Conservation (phyloP, 1,284 basidiomycete species). For the Apiotrichum gracile region DNA sequence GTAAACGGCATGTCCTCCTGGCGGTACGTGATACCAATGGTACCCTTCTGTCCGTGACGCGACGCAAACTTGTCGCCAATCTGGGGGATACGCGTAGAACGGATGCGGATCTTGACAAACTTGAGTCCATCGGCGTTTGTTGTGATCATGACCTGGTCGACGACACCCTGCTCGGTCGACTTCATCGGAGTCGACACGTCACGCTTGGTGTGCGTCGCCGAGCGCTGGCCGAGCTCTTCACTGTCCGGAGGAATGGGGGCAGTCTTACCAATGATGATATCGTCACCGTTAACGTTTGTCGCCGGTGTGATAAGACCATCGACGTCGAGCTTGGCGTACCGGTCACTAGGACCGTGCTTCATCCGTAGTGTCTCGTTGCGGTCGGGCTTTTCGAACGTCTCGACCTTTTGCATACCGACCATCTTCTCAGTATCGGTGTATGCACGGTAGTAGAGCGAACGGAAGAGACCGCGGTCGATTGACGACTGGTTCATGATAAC, state of each 20-base stretch:
- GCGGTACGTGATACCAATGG: conserved; percentile 96
- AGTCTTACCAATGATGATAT: conserved; percentile 99
- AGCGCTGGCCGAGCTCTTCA: conserved; percentile 93
- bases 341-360: conserved; percentile 78
- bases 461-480: conserved; percentile 95
- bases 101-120: conserved; percentile 96
- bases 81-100: conserved; percentile 92
- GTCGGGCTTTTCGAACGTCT: conserved; percentile 96
- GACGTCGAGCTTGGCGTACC: conserved; percentile 93
- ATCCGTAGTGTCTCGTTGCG: conserved; percentile 88
- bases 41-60: conserved; percentile 99
- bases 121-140: conserved; percentile 94
- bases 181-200: conserved; percentile 97
- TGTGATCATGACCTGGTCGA: conserved; percentile 95
- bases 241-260: conserved; percentile 94
- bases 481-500: conserved; percentile 99
- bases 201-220: conserved; percentile 79
- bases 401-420: conserved; percentile 82
- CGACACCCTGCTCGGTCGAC: conserved; percentile 94
- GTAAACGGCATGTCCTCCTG: conserved; percentile 99
- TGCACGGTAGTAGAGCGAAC: conserved; percentile 96
- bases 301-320: conserved; percentile 95
- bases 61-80: conserved; percentile 99
- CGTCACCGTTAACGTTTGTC: conserved; percentile 90
- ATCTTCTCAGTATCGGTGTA: conserved; percentile 99